Evolutionary conservation across 1,139 yeast species (phyloP), one percentile per base, ranked within the genome.

Genomic region (Suhomyces bolitotheri): DNA sequence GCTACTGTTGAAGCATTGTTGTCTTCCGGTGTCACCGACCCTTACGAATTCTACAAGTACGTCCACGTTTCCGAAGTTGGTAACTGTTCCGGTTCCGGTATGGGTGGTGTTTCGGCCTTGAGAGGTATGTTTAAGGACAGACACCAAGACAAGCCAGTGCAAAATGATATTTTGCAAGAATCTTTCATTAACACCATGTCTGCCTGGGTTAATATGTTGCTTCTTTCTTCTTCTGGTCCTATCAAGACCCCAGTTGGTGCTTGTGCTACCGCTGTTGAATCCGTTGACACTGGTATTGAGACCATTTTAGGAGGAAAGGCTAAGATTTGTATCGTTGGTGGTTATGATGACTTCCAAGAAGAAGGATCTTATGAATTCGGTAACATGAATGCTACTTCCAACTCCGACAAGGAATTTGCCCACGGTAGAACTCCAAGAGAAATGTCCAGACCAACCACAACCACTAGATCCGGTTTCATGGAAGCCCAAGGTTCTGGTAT

Each of bases 401-500:
- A 90, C 67, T 74, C 97, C 23, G 60, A 76, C 40, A 85, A 81
- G 43, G 99, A 92, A 68, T 75, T 84, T 51, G 96, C 79, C 40
- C 92, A 88, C 52, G 99, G 99, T 47, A 88, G 99, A 74, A 88
- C 97, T 40, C 97, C 99, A 50, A 76, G 82, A 47, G 98, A 92
- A 66, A 92, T 92, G 98, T 92, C 97, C 25, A 85, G 99, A 71
- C 99, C 99, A 44, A 78, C 97, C 40, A 89, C 99, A 38, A 85
- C 97, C 28, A 74, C 96, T 36, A 87, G 99, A 78, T 75, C 83
- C 53, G 99, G 99, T 52, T 92, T 92, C 76, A 92, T 92, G 98
- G 99, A 92, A 75, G 84, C 98, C 29, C 99, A 92, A 71, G 99
- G 99, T 76, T 82, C 97, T 34, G 99, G 99, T 82, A 86, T 88